These are phyloP conservation scores for Protomyces arabidopsidicola DNA, from an alignment of 1,139 yeast species.

Conservation along the genomic window DNA sequence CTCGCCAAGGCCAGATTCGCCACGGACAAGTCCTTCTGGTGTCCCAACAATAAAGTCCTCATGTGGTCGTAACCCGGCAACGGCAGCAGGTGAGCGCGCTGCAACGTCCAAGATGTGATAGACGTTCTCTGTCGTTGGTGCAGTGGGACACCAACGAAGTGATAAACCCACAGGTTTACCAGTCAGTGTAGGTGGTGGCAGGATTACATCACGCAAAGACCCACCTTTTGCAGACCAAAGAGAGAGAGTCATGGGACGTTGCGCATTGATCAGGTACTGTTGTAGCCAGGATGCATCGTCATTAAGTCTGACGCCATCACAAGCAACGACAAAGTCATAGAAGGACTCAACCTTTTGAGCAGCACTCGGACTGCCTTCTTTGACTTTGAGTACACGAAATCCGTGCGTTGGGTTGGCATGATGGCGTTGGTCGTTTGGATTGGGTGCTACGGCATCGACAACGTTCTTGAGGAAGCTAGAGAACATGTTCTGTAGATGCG, in stretches of 20 bases:
- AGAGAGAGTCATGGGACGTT: conserved; percentile 1
- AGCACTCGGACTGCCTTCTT: conserved; percentile 44
- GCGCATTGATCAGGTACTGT: conserved; percentile 13
- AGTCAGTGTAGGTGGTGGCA: conserved; percentile 21
- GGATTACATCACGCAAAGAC: conserved; percentile 12
- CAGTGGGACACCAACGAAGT: conserved; percentile 60
- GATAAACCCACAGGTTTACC: conserved; percentile 54
- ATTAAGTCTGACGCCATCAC: conserved; percentile 49
- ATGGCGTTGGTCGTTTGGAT: conserved; percentile 5
- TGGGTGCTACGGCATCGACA: conserved; percentile 22
- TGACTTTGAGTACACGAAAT: conserved; percentile 52
- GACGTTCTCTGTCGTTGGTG: conserved; percentile 50
- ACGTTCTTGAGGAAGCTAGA: conserved; percentile 23
- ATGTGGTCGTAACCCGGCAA: conserved; percentile 75
- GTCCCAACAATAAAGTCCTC: conserved; percentile 89
- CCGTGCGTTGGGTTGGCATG: conserved; percentile 40
- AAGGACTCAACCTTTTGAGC: conserved; percentile 64
- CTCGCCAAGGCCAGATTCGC: conserved; percentile 48
- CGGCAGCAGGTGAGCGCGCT: conserved; percentile 76
- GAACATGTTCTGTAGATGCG: conserved; percentile 1
- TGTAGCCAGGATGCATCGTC: conserved; percentile 14
- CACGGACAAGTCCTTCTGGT: conserved; percentile 74
- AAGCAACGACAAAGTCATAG: conserved; percentile 76
- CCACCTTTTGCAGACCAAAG: conserved; percentile 25
- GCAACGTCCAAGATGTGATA: conserved; percentile 81